phyloP scores from a whole-genome alignment of 2,329 filamentous ascomycete species.

The Verticillium isaacii region DNA sequence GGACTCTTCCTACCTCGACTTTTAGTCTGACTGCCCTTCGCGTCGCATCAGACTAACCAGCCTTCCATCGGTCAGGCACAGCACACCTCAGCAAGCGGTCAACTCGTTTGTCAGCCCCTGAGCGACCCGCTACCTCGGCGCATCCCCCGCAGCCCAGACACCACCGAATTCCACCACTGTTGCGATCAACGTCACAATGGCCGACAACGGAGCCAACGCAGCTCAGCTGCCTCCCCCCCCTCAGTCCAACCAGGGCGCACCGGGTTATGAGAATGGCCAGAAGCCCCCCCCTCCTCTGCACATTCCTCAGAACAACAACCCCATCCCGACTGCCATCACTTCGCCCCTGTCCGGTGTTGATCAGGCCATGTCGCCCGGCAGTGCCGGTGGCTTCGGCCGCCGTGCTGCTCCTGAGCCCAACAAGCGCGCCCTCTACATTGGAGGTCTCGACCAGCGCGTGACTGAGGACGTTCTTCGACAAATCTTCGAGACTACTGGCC shows the following conservation, averaged over 20 bases:
- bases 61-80: no score
- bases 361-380: constrained; percentile 78
- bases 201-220: constrained; percentile 63
- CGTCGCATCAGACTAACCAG: no score
- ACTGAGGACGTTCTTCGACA: constrained; percentile 95
- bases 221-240: constrained; percentile 67
- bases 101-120: neutral
- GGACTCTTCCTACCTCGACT: neutral
- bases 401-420: constrained; percentile 96
- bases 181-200: constrained; percentile 48
- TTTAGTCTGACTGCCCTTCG: no score
- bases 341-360: constrained; percentile 74
- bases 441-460: constrained; percentile 88
- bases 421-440: constrained; percentile 95
- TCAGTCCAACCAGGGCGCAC: constrained; percentile 63
- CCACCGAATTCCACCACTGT: constrained; percentile 12
- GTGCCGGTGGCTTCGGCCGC: constrained; percentile 74
- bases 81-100: no score
- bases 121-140: neutral
- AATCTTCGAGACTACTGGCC: constrained; percentile 97
- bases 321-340: constrained; percentile 87
- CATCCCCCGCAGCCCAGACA: constrained; percentile 11
- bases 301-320: constrained; percentile 95
- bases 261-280: constrained; percentile 72
- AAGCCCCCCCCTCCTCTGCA: constrained; percentile 83